phyloP scores from a whole-genome alignment of 495 filamentous ascomycete genomes.

The Neurospora sp. region DNA sequence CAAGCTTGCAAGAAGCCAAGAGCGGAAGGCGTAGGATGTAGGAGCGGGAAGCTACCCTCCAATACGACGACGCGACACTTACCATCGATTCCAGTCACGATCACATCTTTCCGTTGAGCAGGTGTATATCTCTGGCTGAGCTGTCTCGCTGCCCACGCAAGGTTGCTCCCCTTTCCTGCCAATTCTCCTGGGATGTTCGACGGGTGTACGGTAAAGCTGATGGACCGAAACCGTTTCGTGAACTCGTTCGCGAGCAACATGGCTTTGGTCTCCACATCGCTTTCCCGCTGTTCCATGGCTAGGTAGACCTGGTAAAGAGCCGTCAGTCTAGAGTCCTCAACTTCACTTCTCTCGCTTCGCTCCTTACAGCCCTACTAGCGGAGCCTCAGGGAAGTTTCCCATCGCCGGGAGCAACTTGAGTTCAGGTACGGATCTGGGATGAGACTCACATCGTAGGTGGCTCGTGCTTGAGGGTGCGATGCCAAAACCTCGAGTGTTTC shows the following conservation, averaged over 20 bases:
- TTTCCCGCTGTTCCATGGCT: slow-evolving; percentile 61
- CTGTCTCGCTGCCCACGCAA: slow-evolving; percentile 53
- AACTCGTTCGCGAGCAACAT: slow-evolving; percentile 42
- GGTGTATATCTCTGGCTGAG: slow-evolving; percentile 47
- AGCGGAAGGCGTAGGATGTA: not conserved
- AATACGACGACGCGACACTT: slow-evolving; percentile 16
- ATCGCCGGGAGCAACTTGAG: not conserved
- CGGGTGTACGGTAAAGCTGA: slow-evolving; percentile 53
- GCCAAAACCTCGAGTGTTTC: slow-evolving; percentile 58
- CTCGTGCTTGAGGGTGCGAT: slow-evolving; percentile 50
- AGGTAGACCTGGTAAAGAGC: slow-evolving; percentile 44
- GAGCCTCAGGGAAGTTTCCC: not conserved
- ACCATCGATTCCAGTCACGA: slow-evolving; percentile 64
- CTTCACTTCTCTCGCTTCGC: not conserved
- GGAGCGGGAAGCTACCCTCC: not conserved
- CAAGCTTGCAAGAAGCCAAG: not conserved
- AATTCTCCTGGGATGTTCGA: slow-evolving; percentile 50
- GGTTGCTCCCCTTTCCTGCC: slow-evolving; percentile 59
- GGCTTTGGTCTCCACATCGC: slow-evolving; percentile 43
- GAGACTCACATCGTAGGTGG: slow-evolving; percentile 54
- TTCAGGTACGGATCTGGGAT: not conserved
- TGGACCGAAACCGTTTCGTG: slow-evolving; percentile 47
- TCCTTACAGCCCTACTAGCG: not conserved
- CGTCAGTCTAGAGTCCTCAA: not conserved
- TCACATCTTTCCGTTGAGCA: slow-evolving; percentile 43